Evolutionary conservation across 2,329 filamentous ascomycete genomes (phyloP).

Genomic region (Xylaria hypoxylon): DNA sequence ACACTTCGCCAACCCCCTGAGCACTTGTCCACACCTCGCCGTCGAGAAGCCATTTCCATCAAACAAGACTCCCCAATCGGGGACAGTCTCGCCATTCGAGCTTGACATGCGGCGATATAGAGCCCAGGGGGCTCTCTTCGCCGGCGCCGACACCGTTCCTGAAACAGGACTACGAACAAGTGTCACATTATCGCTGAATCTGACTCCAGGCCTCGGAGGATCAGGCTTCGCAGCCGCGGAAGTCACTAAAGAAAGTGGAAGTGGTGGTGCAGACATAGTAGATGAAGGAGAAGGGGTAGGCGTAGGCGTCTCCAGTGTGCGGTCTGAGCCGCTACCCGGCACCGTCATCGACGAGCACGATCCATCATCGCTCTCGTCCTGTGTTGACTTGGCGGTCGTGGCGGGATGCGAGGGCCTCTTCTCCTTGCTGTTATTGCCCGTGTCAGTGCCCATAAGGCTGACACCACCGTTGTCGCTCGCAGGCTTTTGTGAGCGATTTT

Average conservation of each 20-base stretch:
- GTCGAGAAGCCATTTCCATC: slow-evolving; percentile 75
- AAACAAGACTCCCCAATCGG: slow-evolving; percentile 80
- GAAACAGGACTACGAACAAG: slow-evolving; percentile 28
- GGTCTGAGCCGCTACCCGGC: slow-evolving; percentile 24
- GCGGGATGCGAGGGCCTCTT: slow-evolving; percentile 16
- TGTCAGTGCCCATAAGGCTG: slow-evolving; percentile 10
- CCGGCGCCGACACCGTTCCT: slow-evolving; percentile 15
- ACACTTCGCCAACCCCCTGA: slow-evolving; percentile 79
- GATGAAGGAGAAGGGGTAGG: slow-evolving; percentile 27
- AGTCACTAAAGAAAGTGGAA: slow-evolving; percentile 2
- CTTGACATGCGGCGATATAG: slow-evolving; percentile 35
- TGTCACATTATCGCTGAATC: slow-evolving; percentile 40
- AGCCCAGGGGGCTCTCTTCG: slow-evolving; percentile 31
- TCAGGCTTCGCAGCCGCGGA: slow-evolving; percentile 16
- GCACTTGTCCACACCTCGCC: slow-evolving; percentile 73
- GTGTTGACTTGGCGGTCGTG: slow-evolving; percentile 5
- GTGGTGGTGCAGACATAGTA: slow-evolving; percentile 14
- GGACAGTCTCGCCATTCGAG: slow-evolving; percentile 28
- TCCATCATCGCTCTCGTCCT: slow-evolving; percentile 27
- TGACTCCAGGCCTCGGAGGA: slow-evolving; percentile 16
- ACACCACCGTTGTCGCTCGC: slow-evolving; percentile 17
- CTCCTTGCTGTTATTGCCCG: neutral
- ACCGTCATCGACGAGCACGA: slow-evolving; percentile 18
- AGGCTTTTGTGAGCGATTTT: slow-evolving; percentile 20
- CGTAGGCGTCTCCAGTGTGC: slow-evolving; percentile 14